Base-by-base conservation (phyloP, 2,329 filamentous ascomycete genomes). In the Oidium heveae region DNA sequence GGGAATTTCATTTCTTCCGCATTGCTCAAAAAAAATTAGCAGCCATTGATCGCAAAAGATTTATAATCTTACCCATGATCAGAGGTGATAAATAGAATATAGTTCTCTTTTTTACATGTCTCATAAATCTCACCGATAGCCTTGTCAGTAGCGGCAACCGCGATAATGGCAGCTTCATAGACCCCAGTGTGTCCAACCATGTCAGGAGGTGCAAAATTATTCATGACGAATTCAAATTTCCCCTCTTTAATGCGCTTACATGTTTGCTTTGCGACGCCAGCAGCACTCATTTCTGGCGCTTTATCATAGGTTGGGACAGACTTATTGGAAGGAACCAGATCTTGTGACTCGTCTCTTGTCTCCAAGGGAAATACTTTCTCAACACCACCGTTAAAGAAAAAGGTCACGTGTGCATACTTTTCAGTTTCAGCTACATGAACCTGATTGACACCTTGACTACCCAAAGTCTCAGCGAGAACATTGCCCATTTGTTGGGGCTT, bases 161-260 rank as follows among this genome's bases (percentile, higher is more conserved):
- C 91, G 64, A 91, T 66, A 58, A 98, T 81, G 56, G 91, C 91
- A 33, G 91, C 89, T 63, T 96, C 82, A 71, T 96, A 96, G 57
- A 94, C 87, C 66, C 91, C 91, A 12, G 91, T 98, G 73, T 98
- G 91, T 62, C 91, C 91, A 60, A 98, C 91, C 91, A 98, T 98
- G 72, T 98, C 91, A 18, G 91, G 91, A 44, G 91, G 91, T 44
- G 91, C 91, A 70, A 98, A 96, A 79, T 98, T 98, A 80, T 96
- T 95, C 91, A 98, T 98, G 69, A 98, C 75, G 66, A 98, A 96
- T 66, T 91, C 87, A 71, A 88, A 95, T 66, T 84, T 80, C 65
- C 82, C 79, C 68, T 93, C 86, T 28, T 69, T 77, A 60, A 98
- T 82, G 56, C 88, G 81, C 74, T 95, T 91, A 68, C 73, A 78